A percentile compares a stretch with the other conserved stretches of the same genome.
Conservation (phyloP, 257 asterid species). For the Solanum rostratum region DNA sequence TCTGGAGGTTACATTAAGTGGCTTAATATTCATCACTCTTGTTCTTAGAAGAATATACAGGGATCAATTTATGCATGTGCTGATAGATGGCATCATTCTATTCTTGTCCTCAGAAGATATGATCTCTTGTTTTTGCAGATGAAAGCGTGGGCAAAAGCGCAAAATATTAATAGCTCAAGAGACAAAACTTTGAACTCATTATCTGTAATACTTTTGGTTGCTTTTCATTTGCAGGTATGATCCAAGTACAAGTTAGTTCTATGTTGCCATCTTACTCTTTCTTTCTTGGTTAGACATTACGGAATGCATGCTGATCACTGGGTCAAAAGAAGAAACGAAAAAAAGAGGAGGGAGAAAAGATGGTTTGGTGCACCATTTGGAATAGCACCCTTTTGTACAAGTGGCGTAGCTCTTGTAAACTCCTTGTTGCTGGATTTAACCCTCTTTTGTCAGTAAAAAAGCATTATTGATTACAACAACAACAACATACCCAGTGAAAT, state of each 20-base stretch:
- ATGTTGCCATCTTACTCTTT: not conserved
- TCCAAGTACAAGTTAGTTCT: not conserved
- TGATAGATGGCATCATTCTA: not conserved
- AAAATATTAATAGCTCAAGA: constrained; percentile 72
- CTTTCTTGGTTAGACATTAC: not conserved
- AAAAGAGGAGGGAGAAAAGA: not conserved
- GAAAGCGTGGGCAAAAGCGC: constrained; percentile 88
- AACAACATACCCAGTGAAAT: no score
- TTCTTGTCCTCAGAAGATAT: not conserved
- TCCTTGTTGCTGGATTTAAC: not conserved
- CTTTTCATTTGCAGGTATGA: constrained; percentile 89
- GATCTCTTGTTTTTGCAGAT: constrained; percentile 37
- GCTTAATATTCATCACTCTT: not conserved
- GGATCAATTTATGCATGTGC: not conserved
- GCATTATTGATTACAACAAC: not conserved
- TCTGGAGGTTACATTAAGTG: not conserved
- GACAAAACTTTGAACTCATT: constrained; percentile 46
- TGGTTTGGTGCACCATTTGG: not conserved
- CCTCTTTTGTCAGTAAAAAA: not conserved
- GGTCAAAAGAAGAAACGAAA: not conserved
- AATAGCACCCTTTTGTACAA: not conserved
- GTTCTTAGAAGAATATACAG: not conserved
- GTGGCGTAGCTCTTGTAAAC: not conserved
- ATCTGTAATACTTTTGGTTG: constrained; percentile 69
- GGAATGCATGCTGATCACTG: not conserved